Evolutionary conservation across 176 grass and related monocot species (phyloP).

Genomic region (Neostapfia colusana): DNA sequence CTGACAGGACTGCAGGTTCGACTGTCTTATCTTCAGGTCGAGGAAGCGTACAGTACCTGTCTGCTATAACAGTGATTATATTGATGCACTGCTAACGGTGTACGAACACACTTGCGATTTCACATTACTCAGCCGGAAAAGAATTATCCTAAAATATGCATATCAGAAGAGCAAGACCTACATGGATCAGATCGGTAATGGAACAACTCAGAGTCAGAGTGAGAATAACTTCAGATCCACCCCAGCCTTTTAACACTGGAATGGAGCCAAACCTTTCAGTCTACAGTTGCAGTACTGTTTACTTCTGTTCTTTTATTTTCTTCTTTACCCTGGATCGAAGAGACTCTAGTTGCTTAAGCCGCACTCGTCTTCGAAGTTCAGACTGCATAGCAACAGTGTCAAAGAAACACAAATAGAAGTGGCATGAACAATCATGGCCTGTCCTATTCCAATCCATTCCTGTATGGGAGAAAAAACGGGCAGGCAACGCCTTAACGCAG

Average conservation of each 20-base stretch:
- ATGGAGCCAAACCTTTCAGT: background rate
- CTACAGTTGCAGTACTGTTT: background rate
- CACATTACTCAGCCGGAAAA: background rate
- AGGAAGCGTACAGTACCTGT: slow-evolving; percentile 11
- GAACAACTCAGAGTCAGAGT: background rate
- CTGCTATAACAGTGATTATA: background rate
- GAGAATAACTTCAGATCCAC: background rate
- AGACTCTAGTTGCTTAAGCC: slow-evolving; percentile 33
- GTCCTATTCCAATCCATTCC: slow-evolving; percentile 18
- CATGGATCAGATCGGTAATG: background rate
- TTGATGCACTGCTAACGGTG: slow-evolving; percentile 6
- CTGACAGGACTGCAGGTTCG: background rate
- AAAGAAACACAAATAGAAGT: background rate
- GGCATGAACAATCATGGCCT: slow-evolving; percentile 20
- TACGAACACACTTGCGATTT: background rate
- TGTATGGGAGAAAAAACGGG: slow-evolving; percentile 4
- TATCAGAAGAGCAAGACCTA: background rate
- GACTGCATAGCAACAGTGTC: background rate
- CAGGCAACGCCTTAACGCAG: slow-evolving; percentile 40
- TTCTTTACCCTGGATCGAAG: background rate
- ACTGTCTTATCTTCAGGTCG: background rate
- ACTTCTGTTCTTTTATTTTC: background rate
- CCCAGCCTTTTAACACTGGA: background rate
- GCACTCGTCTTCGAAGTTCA: slow-evolving; percentile 26
- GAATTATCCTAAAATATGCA: background rate